phyloP scores from a whole-genome alignment of 148 eudicot genomes.

The Polygonum maritimum region DNA sequence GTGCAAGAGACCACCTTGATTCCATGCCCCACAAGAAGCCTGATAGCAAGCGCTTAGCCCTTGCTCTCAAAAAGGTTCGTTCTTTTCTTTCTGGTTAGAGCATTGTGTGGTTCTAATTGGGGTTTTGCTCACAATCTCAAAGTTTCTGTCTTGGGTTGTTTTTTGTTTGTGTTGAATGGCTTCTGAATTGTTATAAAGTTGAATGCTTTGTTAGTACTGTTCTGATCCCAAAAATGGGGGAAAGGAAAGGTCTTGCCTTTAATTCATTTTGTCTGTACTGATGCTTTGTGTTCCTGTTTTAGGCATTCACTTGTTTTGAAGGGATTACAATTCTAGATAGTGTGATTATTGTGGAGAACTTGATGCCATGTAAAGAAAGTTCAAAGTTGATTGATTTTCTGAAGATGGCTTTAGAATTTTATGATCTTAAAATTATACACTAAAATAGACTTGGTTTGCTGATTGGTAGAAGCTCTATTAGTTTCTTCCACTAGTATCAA shows the following conservation, averaged over 20 bases:
- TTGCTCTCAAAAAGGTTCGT: slow-evolving; percentile 53
- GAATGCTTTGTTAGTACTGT: background rate
- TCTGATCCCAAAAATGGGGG: background rate
- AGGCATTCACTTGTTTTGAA: background rate
- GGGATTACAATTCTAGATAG: background rate
- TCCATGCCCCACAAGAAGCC: slow-evolving; percentile 34
- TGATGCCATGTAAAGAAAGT: background rate
- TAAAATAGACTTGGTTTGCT: background rate
- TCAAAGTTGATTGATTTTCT: background rate
- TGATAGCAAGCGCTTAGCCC: slow-evolving; percentile 56
- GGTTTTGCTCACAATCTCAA: background rate
- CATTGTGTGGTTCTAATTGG: background rate
- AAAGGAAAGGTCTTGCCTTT: background rate
- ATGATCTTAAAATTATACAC: background rate
- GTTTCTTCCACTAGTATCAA: background rate
- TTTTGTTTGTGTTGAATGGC: background rate
- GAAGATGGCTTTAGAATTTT: background rate
- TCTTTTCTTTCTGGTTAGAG: background rate
- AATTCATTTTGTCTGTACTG: background rate
- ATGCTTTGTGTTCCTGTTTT: background rate
- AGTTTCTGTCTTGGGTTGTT: background rate
- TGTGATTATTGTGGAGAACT: background rate
- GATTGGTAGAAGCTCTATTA: background rate
- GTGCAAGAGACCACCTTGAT: slow-evolving; percentile 38
- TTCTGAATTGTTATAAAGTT: background rate